A percentile compares a stretch with the other conserved stretches of the same genome.
phyloP scores from a whole-genome alignment of 345 rosid genomes.

The Sisymbrium irio region DNA sequence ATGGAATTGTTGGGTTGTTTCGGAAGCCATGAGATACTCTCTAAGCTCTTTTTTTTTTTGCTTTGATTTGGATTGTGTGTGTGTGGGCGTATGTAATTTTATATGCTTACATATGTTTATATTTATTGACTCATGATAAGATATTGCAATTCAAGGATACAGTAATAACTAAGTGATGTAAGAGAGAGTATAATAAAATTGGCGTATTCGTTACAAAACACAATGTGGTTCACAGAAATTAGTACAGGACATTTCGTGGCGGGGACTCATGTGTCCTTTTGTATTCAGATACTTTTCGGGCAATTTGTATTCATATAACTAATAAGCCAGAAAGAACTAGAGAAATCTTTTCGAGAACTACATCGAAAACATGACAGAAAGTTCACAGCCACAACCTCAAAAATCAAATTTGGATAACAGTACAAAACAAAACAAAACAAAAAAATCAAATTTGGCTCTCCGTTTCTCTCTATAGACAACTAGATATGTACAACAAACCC shows the following conservation, averaged over 20 bases:
- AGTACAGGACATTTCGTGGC: background rate
- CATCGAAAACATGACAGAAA: background rate
- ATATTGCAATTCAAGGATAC: background rate
- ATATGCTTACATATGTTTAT: background rate
- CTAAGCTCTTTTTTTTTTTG: background rate
- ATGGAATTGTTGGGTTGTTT: slow-evolving; percentile 2
- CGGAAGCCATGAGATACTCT: slow-evolving; percentile 19
- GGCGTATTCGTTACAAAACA: background rate
- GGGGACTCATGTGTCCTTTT: background rate
- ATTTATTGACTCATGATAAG: background rate
- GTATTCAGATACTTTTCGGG: background rate
- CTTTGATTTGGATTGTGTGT: background rate
- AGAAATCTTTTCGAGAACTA: background rate
- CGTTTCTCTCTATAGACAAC: background rate
- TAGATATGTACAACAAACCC: background rate
- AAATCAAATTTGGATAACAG: background rate
- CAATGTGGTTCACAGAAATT: slow-evolving; percentile 4
- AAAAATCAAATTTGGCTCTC: background rate
- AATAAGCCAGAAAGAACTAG: background rate
- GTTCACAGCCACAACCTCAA: background rate
- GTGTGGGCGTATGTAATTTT: background rate
- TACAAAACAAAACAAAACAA: background rate
- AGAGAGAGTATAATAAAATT: slow-evolving; percentile 3
- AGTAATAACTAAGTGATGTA: background rate
- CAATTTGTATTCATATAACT: background rate